Base-by-base conservation (phyloP, 352 stramenopile genomes). In the Discostella stelligera region DNA sequence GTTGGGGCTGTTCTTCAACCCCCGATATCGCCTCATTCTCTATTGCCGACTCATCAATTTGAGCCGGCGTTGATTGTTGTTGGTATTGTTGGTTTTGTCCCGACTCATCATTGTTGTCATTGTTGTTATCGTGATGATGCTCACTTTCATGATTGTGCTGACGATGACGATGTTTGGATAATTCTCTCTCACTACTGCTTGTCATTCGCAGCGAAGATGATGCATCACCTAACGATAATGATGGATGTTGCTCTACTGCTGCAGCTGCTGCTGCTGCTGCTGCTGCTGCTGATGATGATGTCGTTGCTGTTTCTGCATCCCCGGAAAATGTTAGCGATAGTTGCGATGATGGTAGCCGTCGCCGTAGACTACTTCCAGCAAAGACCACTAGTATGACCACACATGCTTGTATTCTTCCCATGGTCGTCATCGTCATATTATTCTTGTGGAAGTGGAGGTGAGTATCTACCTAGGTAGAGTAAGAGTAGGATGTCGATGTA, bases 111-210 rank as follows among this genome's bases (percentile, higher is more conserved):
- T 58, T 30, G 50, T 25, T 30, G 50, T 10, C 14, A 13, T 58
- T 30, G 32, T 44, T 44, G 13, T 14, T 44, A 44, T 44, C 13
- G 7, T 44, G 2, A 44, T 44, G 37, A 1, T 44, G 37, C 11
- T 58, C 50, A 30, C n/a, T 23, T 16, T 27, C n/a, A 58, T 30
- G 50, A 58, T 18, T 16, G 23, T 18, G 50, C 30, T 18, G 50
- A 58, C 18, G 50, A 58, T 18, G 50, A 10, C 50, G 50, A 58
- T 30, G 50, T 18, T 58, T 58, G 16, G 50, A 58, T 30, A 58
- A 27, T 58, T 30, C 50, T 30, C 50, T 58, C 50, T 30, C 18
- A 18, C 48, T 18, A 9, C 20, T 25, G 9, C 50, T 16, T 58
- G 50, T 14, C 50, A 13, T 11, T 30, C 9, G 13, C 50, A 9